phyloP scores from a whole-genome alignment of 1,284 basidiomycete species.

The Apiotrichum gamsii region DNA sequence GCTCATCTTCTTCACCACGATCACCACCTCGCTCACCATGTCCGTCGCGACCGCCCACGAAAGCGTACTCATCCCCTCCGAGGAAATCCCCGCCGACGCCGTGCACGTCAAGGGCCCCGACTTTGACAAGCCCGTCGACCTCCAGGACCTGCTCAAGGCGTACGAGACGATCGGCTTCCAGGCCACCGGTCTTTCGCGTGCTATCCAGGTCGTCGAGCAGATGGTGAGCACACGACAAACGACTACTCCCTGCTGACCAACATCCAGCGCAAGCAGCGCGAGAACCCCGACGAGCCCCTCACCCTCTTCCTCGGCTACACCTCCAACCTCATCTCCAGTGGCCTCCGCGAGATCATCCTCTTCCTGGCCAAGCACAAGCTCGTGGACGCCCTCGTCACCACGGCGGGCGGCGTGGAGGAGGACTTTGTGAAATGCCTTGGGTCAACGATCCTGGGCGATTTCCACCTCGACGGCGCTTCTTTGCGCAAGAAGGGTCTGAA shows the following conservation, averaged over 20 bases:
- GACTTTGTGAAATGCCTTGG: conserved; percentile 99
- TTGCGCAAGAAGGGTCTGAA: conserved; percentile 86
- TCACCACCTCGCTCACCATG: conserved; percentile 1
- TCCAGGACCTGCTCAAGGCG: conserved; percentile 65
- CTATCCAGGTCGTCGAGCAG: conserved; percentile 55
- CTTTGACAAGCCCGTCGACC: conserved; percentile 64
- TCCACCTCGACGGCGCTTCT: conserved; percentile 82
- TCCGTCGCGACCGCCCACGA: conserved; percentile 47
- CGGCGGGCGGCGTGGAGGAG: conserved; percentile 97
- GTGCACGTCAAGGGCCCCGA: conserved; percentile 80
- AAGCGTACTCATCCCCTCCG: conserved; percentile 70
- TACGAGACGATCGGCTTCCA: conserved; percentile 95
- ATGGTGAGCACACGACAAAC: conserved; percentile 38
- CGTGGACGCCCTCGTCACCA: conserved; percentile 86
- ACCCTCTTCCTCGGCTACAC: conserved; percentile 96
- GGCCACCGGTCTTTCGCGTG: conserved; percentile 80
- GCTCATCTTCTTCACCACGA: neutral
- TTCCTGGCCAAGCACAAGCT: conserved; percentile 92
- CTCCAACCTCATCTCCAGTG: conserved; percentile 96
- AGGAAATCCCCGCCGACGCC: conserved; percentile 64
- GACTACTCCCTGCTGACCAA: too few species aligned
- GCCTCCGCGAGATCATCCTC: conserved; percentile 85
- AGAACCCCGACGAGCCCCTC: conserved; percentile 39
- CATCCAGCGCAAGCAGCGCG: conserved; percentile 39
- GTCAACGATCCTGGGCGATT: conserved; percentile 90